Conservation (phyloP, 208 protist species). For the Acanthamoeba healyi region DNA sequence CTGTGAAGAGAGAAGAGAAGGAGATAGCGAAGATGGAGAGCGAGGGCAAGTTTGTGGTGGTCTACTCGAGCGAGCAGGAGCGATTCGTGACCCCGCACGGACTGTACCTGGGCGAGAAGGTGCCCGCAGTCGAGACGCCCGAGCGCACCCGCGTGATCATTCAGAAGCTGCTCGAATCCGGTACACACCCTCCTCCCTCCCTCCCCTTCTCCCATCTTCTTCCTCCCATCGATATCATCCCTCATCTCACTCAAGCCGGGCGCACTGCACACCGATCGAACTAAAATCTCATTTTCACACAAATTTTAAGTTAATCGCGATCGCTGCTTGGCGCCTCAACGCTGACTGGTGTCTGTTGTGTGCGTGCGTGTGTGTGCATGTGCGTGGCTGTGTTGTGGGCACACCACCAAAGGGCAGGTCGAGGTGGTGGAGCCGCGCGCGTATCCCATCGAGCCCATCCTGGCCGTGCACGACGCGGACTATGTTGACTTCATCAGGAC, state of each 20-base stretch:
- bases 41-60: neutral
- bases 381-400: no score
- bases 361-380: neutral
- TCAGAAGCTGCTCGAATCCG: neutral
- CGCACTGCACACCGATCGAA: no score
- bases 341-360: neutral
- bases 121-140: conserved; percentile 25
- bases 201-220: no score
- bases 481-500: conserved; percentile 36
- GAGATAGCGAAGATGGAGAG: neutral
- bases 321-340: no score
- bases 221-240: no score
- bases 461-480: conserved; percentile 8
- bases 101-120: conserved; percentile 34
- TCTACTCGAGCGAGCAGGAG: conserved; percentile 56
- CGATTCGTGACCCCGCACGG: conserved; percentile 21
- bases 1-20: neutral
- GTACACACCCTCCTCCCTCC: neutral
- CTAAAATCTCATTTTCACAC: no score
- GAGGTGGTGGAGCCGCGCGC: neutral
- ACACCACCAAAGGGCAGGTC: neutral
- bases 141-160: neutral
- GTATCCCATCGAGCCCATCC: conserved; percentile 35
- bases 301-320: no score
- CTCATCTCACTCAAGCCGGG: no score